These are phyloP conservation scores for Hypoxylon sp. DNA, from an alignment of 2,329 filamentous ascomycete species.

Conservation along the genomic window DNA sequence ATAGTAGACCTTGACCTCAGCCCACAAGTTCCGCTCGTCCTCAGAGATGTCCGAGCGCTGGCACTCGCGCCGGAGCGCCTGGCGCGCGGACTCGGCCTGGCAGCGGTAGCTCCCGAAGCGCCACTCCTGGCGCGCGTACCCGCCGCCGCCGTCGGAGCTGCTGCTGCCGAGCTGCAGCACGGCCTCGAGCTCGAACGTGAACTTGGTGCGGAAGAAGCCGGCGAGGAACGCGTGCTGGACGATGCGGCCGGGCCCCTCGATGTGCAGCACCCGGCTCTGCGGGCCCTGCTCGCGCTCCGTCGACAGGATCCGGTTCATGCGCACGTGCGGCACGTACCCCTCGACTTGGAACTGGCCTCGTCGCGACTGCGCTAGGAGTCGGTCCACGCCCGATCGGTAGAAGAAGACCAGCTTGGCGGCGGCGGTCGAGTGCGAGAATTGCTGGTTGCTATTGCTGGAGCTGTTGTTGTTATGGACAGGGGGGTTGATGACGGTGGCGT, in stretches of 20 bases:
- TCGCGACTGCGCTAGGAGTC: slow-evolving; percentile 56
- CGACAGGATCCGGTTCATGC: slow-evolving; percentile 60
- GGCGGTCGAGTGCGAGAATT: slow-evolving; percentile 51
- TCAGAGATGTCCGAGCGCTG: slow-evolving; percentile 2
- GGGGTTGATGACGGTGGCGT: slow-evolving; percentile 60
- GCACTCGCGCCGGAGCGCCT: slow-evolving; percentile 31
- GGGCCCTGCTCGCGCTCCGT: slow-evolving; percentile 40
- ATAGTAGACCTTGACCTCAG: slow-evolving; percentile 27
- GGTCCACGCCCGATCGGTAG: slow-evolving; percentile 56
- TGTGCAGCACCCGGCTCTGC: slow-evolving; percentile 59
- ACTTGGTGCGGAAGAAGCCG: slow-evolving; percentile 52
- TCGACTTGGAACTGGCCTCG: slow-evolving; percentile 54
- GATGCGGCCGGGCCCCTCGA: slow-evolving; percentile 55
- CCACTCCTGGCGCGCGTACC: slow-evolving; percentile 54
- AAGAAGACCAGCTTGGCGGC: slow-evolving; percentile 56
- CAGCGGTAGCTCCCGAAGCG: slow-evolving; percentile 64
- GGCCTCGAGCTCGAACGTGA: slow-evolving; percentile 59
- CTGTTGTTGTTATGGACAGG: slow-evolving; percentile 51
- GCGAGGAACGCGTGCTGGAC: slow-evolving; percentile 54
- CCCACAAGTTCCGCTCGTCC: slow-evolving; percentile 8
- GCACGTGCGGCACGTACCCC: slow-evolving; percentile 50
- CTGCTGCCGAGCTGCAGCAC: slow-evolving; percentile 45
- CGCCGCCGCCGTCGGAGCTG: slow-evolving; percentile 16
- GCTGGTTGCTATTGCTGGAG: slow-evolving; percentile 52
- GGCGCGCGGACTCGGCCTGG: slow-evolving; percentile 59